Evolutionary conservation across 2,329 filamentous ascomycete genomes (phyloP).

Genomic region (Bipolaris victoriae): DNA sequence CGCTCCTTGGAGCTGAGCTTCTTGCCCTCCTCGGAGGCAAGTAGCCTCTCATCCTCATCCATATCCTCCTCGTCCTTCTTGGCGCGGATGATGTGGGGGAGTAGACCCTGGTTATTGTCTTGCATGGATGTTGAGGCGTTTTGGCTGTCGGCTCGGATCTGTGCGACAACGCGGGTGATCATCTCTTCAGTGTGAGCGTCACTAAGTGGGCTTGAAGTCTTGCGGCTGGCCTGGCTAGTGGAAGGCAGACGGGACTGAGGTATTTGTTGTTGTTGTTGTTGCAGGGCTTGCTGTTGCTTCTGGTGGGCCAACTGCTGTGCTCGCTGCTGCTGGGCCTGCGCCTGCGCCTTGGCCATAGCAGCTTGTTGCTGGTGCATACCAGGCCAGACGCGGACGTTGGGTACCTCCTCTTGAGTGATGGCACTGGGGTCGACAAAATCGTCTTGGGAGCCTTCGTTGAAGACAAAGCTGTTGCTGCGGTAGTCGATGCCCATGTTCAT

Average conservation of each 20-base stretch:
- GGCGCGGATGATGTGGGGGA: constrained; percentile 72
- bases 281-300: constrained; percentile 50
- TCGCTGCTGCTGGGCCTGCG: constrained; percentile 47
- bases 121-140: constrained; percentile 58
- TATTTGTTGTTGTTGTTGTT: constrained; percentile 55
- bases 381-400: constrained; percentile 79
- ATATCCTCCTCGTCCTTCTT: constrained; percentile 98
- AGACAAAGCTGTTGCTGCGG: constrained; percentile 67
- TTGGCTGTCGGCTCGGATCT: constrained; percentile 79
- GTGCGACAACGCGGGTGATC: constrained; percentile 89
- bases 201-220: constrained; percentile 49
- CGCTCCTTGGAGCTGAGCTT: constrained; percentile 98
- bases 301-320: constrained; percentile 51
- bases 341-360: constrained; percentile 55
- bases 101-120: constrained; percentile 54
- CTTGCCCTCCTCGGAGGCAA: constrained; percentile 98
- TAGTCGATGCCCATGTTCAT: constrained; percentile 73
- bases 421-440: constrained; percentile 76
- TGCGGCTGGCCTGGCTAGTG: constrained; percentile 34
- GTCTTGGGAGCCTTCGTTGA: constrained; percentile 49
- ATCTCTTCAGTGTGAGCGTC: constrained; percentile 74
- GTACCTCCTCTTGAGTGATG: constrained; percentile 68
- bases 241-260: constrained; percentile 35
- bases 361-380: constrained; percentile 92
- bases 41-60: constrained; percentile 93